Evolutionary conservation across 176 grass and related monocot species (phyloP).

Genomic region (Phyllostachys edulis): DNA sequence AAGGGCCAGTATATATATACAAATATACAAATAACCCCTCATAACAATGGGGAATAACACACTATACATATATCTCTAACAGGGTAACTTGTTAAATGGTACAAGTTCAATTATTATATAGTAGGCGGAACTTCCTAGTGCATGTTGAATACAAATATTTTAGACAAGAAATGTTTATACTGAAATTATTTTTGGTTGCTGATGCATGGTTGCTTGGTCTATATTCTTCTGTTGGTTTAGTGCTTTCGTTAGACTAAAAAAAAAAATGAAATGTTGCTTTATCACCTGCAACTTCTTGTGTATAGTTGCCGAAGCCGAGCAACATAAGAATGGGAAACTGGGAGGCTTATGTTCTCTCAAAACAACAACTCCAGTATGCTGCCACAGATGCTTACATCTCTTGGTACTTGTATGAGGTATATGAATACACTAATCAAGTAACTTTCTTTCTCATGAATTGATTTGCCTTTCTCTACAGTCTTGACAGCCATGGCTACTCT

Average conservation of each 20-base stretch:
- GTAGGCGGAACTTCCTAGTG: neutral
- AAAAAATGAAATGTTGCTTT: neutral
- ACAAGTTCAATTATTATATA: neutral
- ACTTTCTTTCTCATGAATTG: conserved; percentile 13
- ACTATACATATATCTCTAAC: too few species aligned
- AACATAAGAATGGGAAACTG: conserved; percentile 96
- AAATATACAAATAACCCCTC: too few species aligned
- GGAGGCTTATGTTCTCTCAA: conserved; percentile 69
- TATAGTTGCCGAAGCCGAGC: conserved; percentile 71
- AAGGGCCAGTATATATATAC: too few species aligned
- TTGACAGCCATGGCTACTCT: conserved; percentile 27
- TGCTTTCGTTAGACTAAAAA: neutral
- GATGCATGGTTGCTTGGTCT: conserved; percentile 9
- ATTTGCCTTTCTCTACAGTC: neutral
- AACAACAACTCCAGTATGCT: conserved; percentile 77
- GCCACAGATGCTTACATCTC: conserved; percentile 95
- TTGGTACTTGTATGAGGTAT: conserved; percentile 89
- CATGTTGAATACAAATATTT: neutral
- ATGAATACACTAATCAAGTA: neutral
- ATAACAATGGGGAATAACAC: too few species aligned
- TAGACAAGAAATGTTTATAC: neutral
- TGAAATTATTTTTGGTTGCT: neutral
- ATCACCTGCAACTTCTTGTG: conserved; percentile 12
- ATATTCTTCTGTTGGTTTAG: neutral
- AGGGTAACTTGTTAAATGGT: neutral